Base-by-base conservation (phyloP, 2,329 filamentous ascomycete species). In the Thielaviopsis ethacetica region DNA sequence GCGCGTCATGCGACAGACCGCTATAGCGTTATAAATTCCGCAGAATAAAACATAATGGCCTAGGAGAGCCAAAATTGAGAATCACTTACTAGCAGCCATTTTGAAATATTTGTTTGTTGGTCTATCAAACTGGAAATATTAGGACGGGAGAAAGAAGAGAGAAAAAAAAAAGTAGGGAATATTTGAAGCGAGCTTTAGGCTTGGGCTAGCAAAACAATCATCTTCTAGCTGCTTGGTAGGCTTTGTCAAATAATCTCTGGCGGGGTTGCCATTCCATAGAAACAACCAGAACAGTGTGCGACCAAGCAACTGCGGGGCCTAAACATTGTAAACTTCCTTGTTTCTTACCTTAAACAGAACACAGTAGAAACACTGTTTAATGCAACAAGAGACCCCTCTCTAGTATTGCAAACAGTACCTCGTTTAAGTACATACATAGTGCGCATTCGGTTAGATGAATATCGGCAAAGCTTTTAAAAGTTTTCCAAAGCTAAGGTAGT, bases 61-160 rank as follows among this genome's bases (percentile, higher is more conserved):
- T 34, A 5, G 30, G 10, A 34, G 30, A 34, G 10, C 7, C 10
- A 9, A 12, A 34, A 9, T 57, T 30, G 49, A 24, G 26, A 30
- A 49, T 34, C 54, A 63, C 68, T 66, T 66, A 70, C 68, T 67
- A 49, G 50, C 58, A 60, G 68, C 66, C 69, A 71, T 71, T 61
- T 66, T 70, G 66, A 64, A 59, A 58, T 60, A 55, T 51, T 59
- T 61, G 54, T 49, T 54, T 44, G 41, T 44, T 56, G 17, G 26
- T 21, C 15, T 38, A 49, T 26, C 49, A 15, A 58, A 53, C 26
- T 44, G 30, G 57, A 55, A 6, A 52, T n/a, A 21, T 30, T 44
- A 51, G 21, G 15, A 21, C 49, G 47, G 26, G 27, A 54, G 22
- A 26, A 54, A 26, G n/a, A n/a, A 56, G 38, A 19, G 17, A 59